phyloP scores from a whole-genome alignment of 106 monocot genomes.

The Allium fistulosum region DNA sequence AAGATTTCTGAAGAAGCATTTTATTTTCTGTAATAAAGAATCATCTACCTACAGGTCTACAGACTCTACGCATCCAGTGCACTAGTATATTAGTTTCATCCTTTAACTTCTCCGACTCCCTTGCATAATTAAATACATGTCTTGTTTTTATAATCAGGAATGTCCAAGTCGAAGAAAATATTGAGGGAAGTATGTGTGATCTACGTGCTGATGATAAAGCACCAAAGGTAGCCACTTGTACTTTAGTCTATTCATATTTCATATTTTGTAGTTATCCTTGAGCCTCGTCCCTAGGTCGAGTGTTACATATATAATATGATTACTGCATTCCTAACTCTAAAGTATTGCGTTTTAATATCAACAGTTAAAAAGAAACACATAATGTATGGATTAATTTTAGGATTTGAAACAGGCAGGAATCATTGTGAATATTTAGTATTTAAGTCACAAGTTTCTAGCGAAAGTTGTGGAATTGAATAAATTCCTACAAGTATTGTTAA shows the following conservation, averaged over 20 bases:
- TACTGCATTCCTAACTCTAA: not conserved
- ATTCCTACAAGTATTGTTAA: not conserved
- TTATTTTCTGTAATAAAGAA: too few relatives aligned
- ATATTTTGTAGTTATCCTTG: not conserved
- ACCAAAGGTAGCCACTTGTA: conserved; percentile 19
- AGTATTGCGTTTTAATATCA: not conserved
- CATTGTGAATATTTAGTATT: not conserved
- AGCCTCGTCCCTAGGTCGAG: not conserved
- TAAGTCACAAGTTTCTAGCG: not conserved
- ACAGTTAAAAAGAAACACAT: too few relatives aligned
- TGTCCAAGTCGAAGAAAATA: conserved; percentile 12
- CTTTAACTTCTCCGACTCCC: not conserved
- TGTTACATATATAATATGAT: not conserved
- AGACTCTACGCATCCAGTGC: too few relatives aligned
- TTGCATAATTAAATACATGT: not conserved
- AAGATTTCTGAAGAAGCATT: too few relatives aligned
- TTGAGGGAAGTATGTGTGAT: not conserved
- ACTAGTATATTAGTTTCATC: not conserved
- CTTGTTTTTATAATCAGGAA: conserved; percentile 20
- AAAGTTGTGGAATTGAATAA: not conserved
- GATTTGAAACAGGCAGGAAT: too few relatives aligned
- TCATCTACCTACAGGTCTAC: too few relatives aligned
- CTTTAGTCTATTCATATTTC: not conserved
- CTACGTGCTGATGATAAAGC: not conserved
- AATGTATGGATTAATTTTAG: too few relatives aligned